Base-by-base conservation (phyloP, 2,329 filamentous ascomycete genomes). In the Immersiporthe knoxdaviesiana region DNA sequence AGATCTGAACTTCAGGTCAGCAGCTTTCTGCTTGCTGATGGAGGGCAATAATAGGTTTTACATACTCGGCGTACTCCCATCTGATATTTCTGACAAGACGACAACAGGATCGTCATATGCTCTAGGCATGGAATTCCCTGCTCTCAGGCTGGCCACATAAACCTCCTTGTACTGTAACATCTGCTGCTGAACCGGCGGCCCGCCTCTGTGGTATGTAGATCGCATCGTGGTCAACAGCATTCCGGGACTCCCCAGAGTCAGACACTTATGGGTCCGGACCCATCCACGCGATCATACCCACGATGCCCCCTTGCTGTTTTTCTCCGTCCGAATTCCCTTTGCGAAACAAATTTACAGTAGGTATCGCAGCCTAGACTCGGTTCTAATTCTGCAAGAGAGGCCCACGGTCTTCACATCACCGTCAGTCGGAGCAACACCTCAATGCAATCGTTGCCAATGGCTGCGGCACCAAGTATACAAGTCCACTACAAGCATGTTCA, bases 231-330 rank as follows among this genome's bases (percentile, higher is more conserved):
- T n/a, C 56, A 12, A 30, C 14, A 54, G 52, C 52, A 32, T 30
- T 59, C 56, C 56, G 56, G 32, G 56, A n/a, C n/a, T n/a, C 7
- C 16, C 56, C 52, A 56, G 52, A 30, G 52, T 18, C 18, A 59
- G 56, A 24, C 56, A 59, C 56, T 59, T 32, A 47, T n/a, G 30
- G 32, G 56, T 21, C 30, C 18, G 32, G 30, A 11, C 30, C 30
- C 56, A n/a, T 59, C 18, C 30, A 35, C 16, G 30, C 56, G 14
- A 37, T 32, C 16, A n/a, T 30, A 32, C 32, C 24, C 52, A 27
- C 52, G 6, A 27, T 8, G n/a, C 12, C 27, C 52, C 27, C 24
- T 30, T 16, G n/a, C 24, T 14, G n/a, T 10, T n/a, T 50, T 16
- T 50, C 7, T 32, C 52, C 14, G 37, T 35, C 30, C 35, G 4